A percentile compares a stretch with the other conserved stretches of the same genome.
Conservation (phyloP, 768 basidiomycete species). For the Hericium coralloides region DNA sequence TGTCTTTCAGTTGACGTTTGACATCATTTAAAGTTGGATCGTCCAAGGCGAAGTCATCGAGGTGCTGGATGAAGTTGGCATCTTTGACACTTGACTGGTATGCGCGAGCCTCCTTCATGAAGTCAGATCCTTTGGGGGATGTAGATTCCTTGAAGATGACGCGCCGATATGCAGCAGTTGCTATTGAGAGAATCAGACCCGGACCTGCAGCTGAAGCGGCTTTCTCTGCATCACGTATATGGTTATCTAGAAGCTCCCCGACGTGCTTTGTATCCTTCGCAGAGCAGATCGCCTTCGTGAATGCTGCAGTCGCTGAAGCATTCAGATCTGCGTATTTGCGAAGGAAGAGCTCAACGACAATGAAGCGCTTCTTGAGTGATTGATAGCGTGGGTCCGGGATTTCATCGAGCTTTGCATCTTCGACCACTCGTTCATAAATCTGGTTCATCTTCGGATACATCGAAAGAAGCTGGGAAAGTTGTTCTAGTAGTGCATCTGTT, state of each 20-base stretch:
- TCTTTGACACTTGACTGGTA: neutral
- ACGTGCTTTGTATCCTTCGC: no score
- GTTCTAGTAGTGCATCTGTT: neutral
- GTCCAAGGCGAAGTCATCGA: neutral
- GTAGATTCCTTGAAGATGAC: neutral
- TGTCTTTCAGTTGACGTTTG: neutral
- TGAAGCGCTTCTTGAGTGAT: neutral
- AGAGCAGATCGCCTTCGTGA: no score
- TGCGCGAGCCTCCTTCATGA: neutral
- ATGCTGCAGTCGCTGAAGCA: neutral
- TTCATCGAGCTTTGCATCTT: neutral
- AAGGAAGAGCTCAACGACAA: neutral
- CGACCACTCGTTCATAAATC: neutral
- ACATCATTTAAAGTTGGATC: neutral
- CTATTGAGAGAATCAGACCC: no score
- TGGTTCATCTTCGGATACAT: neutral
- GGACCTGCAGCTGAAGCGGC: neutral
- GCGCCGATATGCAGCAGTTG: neutral
- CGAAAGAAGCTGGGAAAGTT: neutral
- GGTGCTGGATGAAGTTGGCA: neutral
- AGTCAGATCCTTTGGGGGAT: neutral
- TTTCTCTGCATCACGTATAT: neutral
- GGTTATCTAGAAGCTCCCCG: neutral
- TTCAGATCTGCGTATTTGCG: neutral
- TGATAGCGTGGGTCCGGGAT: neutral